Base-by-base conservation (phyloP, 257 asterid genomes). In the Nicotiana paniculata region DNA sequence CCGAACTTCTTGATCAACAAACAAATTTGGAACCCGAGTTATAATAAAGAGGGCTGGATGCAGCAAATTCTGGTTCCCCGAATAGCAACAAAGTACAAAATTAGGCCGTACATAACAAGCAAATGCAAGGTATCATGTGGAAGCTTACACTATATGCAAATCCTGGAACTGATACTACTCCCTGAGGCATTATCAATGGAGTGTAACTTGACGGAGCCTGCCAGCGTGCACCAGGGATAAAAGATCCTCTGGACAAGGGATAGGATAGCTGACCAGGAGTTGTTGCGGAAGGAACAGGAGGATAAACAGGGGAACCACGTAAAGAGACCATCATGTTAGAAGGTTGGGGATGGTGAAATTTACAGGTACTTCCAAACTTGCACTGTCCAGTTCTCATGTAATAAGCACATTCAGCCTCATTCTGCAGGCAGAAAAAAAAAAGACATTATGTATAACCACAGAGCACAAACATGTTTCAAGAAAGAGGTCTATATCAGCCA, bases 291-390 rank as follows among this genome's bases (percentile, higher is more conserved):
- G 90, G 95, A 81, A 91, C 86, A 26, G 95, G 84, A 84, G 98
- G 97, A 91, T 97, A 95, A 77, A 90, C 93, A 84, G 98, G 90
- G 89, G 99, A 95, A 63, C 97, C 97, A 43, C 95, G 95, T 81
- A 95, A 79, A 79, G 98, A 81, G 83, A 95, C 97, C 98, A 93
- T 93, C 95, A 88, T 90, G 87, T 90, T 92, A 77, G 98, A 91
- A 77, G 97, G 98, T 87, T 92, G 98, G 76, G 99, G 97, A 86
- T 97, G 99, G 88, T 97, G 91, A 88, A 89, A 97, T 89, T 95
- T 95, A 87, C 99, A 97, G 83, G 98, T 93, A 91, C 91, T 88
- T 83, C 97, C 98, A 85, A 92, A 97, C 88, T 97, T 95, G 93
- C 99, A 97, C 77, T 88, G 91, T 51, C 98, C 99, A 61, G 93